Evolutionary conservation across 805 yeast genomes (phyloP), one percentile per base, ranked within the genome.

Genomic region (Pichia scutulata): DNA sequence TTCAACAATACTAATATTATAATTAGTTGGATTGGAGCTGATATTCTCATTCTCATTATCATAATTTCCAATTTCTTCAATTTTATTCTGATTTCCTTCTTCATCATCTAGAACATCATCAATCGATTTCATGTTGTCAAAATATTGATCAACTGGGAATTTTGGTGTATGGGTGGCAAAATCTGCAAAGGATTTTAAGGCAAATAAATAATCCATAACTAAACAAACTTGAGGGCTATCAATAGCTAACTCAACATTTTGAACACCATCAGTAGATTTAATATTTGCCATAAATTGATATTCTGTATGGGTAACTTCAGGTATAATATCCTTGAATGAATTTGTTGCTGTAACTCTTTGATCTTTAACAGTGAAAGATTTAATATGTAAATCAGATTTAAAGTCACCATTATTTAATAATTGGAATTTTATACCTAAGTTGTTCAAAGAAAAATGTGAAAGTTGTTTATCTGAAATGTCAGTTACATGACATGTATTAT

Each of bases 191-290:
- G 70, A 62, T 55, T 86, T 86, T 56, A 93, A 60, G 2, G 93
- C 87, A 65, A 90, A 78, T 36, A 92, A 60, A 64, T 88, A 90
- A 61, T 90, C 98, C 57, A 93, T 69, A 0, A 97, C 97, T 26
- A 93, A 64, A 45, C 93, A 81, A 12, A 85, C 76, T 51, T 77
- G 78, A 0, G 97, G 97, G 54, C 84, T 85, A 52, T 88, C 95
- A 12, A 92, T 75, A 0, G 89, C 80, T 5, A 85, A 61, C 60
- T 82, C 74, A 3, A 77, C 62, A 21, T 78, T 41, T 5, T 50
- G 43, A 14, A 30, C 75, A 6, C 78, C 71, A 37, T 73, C 66
- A 47, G 68, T 73, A 0, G 82, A 71, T 0, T 67, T 57, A 0
- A 77, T 71, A 19, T 72, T 71, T 1, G 86, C 80, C 69, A 78